These are phyloP conservation scores for Hypoxylon rubiginosum DNA, from an alignment of 2,329 filamentous ascomycete species.

Conservation along the genomic window DNA sequence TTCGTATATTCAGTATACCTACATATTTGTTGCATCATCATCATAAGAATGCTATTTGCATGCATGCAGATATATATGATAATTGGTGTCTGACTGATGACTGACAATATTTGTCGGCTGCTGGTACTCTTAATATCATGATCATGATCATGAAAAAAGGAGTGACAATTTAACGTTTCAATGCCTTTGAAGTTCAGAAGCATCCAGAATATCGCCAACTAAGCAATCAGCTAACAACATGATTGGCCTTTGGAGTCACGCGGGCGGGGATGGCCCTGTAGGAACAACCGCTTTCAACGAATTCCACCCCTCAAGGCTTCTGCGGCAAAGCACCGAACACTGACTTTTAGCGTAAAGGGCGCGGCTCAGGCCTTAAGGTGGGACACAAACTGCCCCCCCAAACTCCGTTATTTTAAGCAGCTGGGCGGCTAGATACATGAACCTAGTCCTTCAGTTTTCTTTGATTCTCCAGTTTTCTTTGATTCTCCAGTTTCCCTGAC, in stretches of 20 bases:
- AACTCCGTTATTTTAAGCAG: slow-evolving; percentile 39
- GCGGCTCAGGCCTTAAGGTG: slow-evolving; percentile 29
- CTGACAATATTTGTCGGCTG: not conserved
- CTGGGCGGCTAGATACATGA: slow-evolving; percentile 34
- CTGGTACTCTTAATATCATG: not conserved
- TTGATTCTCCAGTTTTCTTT: slow-evolving; percentile 21
- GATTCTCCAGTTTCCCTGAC: slow-evolving; percentile 12
- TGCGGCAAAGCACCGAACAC: slow-evolving; percentile 5
- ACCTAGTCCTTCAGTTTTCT: slow-evolving; percentile 18
- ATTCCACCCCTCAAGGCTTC: not conserved
- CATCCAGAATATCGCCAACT: slow-evolving; percentile 27
- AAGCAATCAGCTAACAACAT: slow-evolving; percentile 5
- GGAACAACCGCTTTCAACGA: not conserved
- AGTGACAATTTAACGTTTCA: not conserved
- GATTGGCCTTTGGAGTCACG: slow-evolving; percentile 30
- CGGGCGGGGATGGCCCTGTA: slow-evolving; percentile 1
- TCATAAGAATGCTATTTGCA: not conserved
- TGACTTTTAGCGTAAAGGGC: slow-evolving; percentile 6
- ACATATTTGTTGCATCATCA: not conserved
- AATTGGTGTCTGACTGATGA: not conserved
- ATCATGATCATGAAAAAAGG: not conserved
- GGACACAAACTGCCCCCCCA: slow-evolving; percentile 13
- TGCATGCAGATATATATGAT: not conserved
- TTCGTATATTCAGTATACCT: not conserved
- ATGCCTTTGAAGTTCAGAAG: slow-evolving; percentile 18